Base-by-base conservation (phyloP, 164 flowering plant species). In the Echeveria elegans region DNA sequence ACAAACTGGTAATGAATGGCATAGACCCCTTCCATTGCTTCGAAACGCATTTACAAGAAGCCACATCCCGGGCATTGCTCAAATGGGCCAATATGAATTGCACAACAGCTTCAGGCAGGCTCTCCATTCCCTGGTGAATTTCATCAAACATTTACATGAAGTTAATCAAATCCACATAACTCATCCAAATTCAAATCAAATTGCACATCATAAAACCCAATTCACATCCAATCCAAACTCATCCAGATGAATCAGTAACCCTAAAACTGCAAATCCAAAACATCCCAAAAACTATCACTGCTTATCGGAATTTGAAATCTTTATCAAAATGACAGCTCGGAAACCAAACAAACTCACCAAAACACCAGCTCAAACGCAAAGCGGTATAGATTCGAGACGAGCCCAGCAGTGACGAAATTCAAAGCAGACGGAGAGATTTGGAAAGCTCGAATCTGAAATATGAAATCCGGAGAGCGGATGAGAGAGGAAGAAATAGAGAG, bases 21-120 rank as follows among this genome's bases (percentile, higher is more conserved):
- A 78, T 67, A 0, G 86, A 81, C 9, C 85, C 88, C 68, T 89
- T 84, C 92, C 92, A 92, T 36, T 80, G 79, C 72, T 84, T 88
- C 26, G 96, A 89, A 15, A 89, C 95, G 64, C 90, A 85, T 41
- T 69, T 81, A 67, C 86, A 89, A 32, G 73, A 38, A 5, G 95
- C 88, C 16, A 89, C 85, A 69, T 92, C 96, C 56, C 78, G 75
- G 5, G 91, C 89, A 70, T 82, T 84, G 60, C 34, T 81, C 56
- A 92, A 71, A 45, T 78, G 74, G 37, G 89, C 81, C 45, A 92
- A 77, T 21, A 89, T 82, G 80, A 73, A 78, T 45, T 85, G 96
- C 56, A 92, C 75, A 37, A 92, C 26, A 6, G 83, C 94, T 74
- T 89, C 92, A 19, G 98, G 96, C 11, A 88, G 75, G 6, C 77